Evolutionary conservation across 2,329 filamentous ascomycete genomes (phyloP), one percentile per base, ranked within the genome.

Genomic region (Curvularia eragrostidis): DNA sequence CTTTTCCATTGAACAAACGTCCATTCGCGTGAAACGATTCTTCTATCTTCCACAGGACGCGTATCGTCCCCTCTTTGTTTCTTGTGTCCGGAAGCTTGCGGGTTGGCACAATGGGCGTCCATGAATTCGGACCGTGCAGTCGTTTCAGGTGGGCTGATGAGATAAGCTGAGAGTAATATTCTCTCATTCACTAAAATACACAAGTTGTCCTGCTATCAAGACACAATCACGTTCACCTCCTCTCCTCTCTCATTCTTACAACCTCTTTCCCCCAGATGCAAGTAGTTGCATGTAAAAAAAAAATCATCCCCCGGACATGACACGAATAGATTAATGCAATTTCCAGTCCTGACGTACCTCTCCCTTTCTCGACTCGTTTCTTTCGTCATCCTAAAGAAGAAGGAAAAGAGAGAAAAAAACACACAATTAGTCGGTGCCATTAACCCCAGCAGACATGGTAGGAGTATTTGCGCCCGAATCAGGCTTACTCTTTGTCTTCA

Each of bases 401-500:
- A 28, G 26, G 5, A 28, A 32, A 32, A 48, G 54, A 18, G 34
- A 19, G 48, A 21, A 18, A 46, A 42, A 34, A 58, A 23, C 34
- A 28, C 44, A 18, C n/a, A 23, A 34, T 42, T 64, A 62, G 48
- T 65, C 59, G 55, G 67, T 67, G 38, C 74, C 75, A 42, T 77
- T 77, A 42, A 70, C 61, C 38, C 60, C 62, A 51, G 50, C 26
- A 36, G 59, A 54, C 24, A 66, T 54, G 9, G 73, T 73, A 23
- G 74, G 74, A 23, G 72, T 73, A 8, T 54, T 63, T 13, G 73
- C 61, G n/a, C 71, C 73, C 12, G 73, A 74, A 26, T 65, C 67
- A 19, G 68, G 66, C 36, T 68, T 62, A 66, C 72, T 76, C 78
- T 82, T 82, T 42, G 75, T 75, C 77, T 81, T 81, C 58, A 91